Evolutionary conservation across 2,329 filamentous ascomycete genomes (phyloP).

Genomic region (Hymenoscyphus infarciens): DNA sequence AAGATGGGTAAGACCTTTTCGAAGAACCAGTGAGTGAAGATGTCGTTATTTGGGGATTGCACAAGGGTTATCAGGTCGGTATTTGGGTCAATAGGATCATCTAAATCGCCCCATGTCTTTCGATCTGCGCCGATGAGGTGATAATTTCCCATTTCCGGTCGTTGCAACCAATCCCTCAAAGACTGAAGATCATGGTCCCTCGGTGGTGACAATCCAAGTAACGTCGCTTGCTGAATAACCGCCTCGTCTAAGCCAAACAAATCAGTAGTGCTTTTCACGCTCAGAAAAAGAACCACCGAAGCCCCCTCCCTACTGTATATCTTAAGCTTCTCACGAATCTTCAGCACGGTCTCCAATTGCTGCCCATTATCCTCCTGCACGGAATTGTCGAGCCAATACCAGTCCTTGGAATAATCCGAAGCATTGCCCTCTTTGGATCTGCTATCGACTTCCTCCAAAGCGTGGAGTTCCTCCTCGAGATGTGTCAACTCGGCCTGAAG

Average conservation of each 20-base stretch:
- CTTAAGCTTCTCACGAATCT: conserved; percentile 5
- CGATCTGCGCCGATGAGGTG: not conserved
- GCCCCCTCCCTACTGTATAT: conserved; percentile 4
- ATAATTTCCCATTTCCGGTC: conserved; percentile 5
- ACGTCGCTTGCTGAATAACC: not conserved
- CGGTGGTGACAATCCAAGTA: not conserved
- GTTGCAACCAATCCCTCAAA: conserved; percentile 5
- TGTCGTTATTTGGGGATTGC: not conserved
- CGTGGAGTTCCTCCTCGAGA: conserved; percentile 10
- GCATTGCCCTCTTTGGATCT: not conserved
- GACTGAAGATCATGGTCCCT: not conserved
- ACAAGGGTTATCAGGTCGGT: conserved; percentile 1
- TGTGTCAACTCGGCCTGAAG: conserved; percentile 15
- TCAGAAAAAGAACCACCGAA: too few relatives aligned
- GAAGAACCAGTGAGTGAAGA: conserved; percentile 6
- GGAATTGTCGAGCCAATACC: conserved; percentile 12
- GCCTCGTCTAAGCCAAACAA: not conserved
- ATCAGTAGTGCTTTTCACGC: too few relatives aligned
- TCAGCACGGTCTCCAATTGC: conserved; percentile 10
- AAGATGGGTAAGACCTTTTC: not conserved
- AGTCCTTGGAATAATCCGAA: conserved; percentile 11
- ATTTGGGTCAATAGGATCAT: not conserved
- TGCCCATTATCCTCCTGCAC: not conserved
- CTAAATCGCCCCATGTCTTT: not conserved
- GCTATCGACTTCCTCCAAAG: not conserved